Evolutionary conservation across 352 stramenopile genomes (phyloP).

Genomic region (Globisporangium paroecandrum): DNA sequence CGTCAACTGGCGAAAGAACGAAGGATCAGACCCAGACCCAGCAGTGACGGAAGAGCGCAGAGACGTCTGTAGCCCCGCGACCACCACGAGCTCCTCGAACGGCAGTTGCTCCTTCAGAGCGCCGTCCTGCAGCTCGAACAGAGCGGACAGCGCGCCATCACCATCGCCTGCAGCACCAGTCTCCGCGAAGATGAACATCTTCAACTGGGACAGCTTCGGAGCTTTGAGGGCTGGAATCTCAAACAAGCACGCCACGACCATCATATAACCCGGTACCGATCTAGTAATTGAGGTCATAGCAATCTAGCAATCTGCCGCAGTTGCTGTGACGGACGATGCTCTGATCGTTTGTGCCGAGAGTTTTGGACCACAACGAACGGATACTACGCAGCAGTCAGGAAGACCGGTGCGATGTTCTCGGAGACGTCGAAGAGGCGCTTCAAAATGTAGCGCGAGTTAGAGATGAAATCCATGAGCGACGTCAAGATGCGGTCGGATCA

Average conservation of each 20-base stretch:
- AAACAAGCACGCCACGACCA: not conserved
- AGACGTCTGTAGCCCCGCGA: slow-evolving; percentile 25
- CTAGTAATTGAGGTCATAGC: too few species aligned
- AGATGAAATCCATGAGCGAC: slow-evolving; percentile 91
- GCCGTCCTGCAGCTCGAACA: slow-evolving; percentile 32
- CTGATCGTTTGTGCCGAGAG: too few species aligned
- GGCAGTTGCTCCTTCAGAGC: slow-evolving; percentile 45
- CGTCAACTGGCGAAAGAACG: slow-evolving; percentile 43
- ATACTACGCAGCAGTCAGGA: too few species aligned
- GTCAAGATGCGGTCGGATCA: slow-evolving; percentile 65
- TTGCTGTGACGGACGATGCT: too few species aligned
- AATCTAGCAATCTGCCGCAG: too few species aligned
- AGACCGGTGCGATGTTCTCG: slow-evolving; percentile 88
- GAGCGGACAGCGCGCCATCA: slow-evolving; percentile 8
- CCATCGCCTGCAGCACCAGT: not conserved
- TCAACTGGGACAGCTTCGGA: not conserved
- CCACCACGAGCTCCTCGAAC: slow-evolving; percentile 54
- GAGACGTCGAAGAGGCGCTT: slow-evolving; percentile 89
- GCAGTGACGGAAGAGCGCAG: not conserved
- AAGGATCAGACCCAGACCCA: not conserved
- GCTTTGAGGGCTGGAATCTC: not conserved
- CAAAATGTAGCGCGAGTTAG: slow-evolving; percentile 93
- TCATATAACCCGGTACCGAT: not conserved
- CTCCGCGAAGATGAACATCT: slow-evolving; percentile 46
- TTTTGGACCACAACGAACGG: too few species aligned